phyloP scores from a whole-genome alignment of 75 land plant genomes.

The Cunninghamia lanceolata region DNA sequence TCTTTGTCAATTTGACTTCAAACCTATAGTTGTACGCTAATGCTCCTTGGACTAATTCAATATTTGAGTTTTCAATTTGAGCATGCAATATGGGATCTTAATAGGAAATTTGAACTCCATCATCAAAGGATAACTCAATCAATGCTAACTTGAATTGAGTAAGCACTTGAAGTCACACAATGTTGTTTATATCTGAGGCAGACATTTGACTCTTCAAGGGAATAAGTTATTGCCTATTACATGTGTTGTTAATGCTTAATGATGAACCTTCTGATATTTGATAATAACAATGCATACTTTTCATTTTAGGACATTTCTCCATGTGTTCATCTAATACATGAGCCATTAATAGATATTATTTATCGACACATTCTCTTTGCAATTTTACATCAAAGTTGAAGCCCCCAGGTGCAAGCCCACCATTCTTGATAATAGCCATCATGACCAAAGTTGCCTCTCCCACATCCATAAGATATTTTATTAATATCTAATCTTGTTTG shows the following conservation, averaged over 20 bases:
- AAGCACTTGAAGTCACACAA: background rate
- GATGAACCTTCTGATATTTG: background rate
- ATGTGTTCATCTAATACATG: too few species aligned
- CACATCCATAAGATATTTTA: constrained; percentile 80
- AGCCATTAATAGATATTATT: too few species aligned
- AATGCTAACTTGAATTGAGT: background rate
- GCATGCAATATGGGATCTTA: constrained; percentile 2
- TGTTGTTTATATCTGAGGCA: background rate
- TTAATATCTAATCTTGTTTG: constrained; percentile 97
- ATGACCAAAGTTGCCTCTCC: constrained; percentile 79
- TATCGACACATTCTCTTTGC: constrained; percentile 30
- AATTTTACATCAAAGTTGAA: constrained; percentile 97
- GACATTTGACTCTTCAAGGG: background rate
- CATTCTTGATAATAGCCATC: constrained; percentile 84
- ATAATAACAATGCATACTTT: background rate
- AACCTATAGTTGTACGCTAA: constrained; percentile 15
- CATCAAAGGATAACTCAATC: constrained; percentile 1
- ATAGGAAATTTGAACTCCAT: background rate
- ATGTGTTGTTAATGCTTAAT: background rate
- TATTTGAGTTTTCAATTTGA: background rate
- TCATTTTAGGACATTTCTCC: background rate
- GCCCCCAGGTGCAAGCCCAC: constrained; percentile 92
- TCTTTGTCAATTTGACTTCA: too few species aligned
- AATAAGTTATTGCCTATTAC: background rate
- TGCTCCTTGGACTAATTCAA: constrained; percentile 10